Percentiles rank a stretch among this genome's conserved stretches.
Conservation (phyloP, 1,284 basidiomycete genomes). For the Pyrrhoderma lamaoense region DNA sequence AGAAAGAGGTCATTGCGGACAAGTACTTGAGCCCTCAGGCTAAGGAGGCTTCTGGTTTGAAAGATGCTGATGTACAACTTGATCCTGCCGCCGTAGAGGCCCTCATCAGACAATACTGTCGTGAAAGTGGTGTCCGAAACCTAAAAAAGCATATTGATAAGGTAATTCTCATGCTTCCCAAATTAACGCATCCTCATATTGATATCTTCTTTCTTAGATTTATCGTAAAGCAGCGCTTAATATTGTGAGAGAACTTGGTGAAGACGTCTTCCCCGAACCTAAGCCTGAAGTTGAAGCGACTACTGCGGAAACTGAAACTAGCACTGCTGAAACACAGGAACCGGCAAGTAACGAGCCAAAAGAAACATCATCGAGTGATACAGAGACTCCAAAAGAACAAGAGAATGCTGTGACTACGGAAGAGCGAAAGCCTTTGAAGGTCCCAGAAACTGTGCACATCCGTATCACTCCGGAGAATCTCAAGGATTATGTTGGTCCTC, state of each 20-base stretch:
- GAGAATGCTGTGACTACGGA: constrained; percentile 64
- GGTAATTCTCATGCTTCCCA: constrained; percentile 34
- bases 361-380: constrained; percentile 18
- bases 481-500: constrained; percentile 95
- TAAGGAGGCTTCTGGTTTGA: constrained; percentile 84
- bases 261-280: constrained; percentile 79
- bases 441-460: constrained; percentile 78
- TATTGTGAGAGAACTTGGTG: constrained; percentile 88
- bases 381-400: constrained; percentile 27
- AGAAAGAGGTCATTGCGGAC: constrained; percentile 90
- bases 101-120: constrained; percentile 94
- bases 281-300: constrained; percentile 34
- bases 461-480: constrained; percentile 81
- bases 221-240: constrained; percentile 95
- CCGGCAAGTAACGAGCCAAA: constrained; percentile 30
- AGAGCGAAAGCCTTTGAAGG: constrained; percentile 71
- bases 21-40: constrained; percentile 93
- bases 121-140: constrained; percentile 93
- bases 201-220: constrained; percentile 51
- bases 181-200: constrained; percentile 6
- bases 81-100: constrained; percentile 78
- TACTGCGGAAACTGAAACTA: constrained; percentile 17
- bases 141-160: constrained; percentile 96
- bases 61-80: constrained; percentile 74
- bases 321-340: constrained; percentile 29